Evolutionary conservation across 73 alveolate species (phyloP).

Genomic region (Stentor coeruleus): DNA sequence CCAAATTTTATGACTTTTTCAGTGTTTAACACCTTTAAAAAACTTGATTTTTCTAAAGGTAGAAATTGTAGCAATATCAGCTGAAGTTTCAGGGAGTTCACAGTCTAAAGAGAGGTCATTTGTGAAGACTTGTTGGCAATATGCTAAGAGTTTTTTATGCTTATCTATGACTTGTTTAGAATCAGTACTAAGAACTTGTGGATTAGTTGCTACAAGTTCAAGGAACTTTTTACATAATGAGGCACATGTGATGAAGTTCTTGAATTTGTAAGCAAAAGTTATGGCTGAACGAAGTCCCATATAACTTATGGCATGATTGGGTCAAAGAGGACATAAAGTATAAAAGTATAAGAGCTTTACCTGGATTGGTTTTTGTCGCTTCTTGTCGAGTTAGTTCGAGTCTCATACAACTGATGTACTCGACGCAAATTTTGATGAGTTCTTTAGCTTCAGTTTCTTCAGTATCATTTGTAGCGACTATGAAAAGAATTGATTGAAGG

Average conservation of each 20-base stretch:
- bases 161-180: conserved; percentile 24
- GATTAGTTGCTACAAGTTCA: conserved; percentile 6
- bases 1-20: too few relatives aligned
- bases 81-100: conserved; percentile 16
- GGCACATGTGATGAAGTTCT: background rate
- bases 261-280: conserved; percentile 1
- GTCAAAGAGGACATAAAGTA: conserved; percentile 8
- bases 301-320: background rate
- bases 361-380: background rate
- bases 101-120: background rate
- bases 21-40: too few relatives aligned
- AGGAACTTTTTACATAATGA: conserved; percentile 8
- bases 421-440: conserved; percentile 25
- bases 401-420: conserved; percentile 19
- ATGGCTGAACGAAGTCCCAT: background rate
- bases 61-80: background rate
- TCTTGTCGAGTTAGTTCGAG: conserved; percentile 14
- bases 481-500: background rate
- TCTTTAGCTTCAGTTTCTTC: conserved; percentile 19
- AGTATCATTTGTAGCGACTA: background rate
- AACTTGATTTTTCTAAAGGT: too few relatives aligned
- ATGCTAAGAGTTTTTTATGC: conserved; percentile 24
- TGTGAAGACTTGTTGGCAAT: conserved; percentile 25
- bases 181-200: conserved; percentile 1
- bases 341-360: background rate